Base-by-base conservation (phyloP, 164 flowering plant genomes). In the Protea cynaroides region DNA sequence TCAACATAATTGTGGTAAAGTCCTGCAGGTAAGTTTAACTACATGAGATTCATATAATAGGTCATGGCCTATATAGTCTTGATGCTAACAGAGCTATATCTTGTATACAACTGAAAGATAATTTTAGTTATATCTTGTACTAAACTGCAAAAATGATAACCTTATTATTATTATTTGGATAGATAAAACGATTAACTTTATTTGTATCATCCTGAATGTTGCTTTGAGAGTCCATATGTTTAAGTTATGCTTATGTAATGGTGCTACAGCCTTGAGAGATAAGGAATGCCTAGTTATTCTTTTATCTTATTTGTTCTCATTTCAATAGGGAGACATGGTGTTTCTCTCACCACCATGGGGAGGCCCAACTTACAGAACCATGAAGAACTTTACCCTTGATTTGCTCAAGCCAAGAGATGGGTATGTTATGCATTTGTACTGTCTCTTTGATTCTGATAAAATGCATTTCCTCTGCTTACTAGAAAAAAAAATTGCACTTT, bases 311-410 rank as follows among this genome's bases (percentile, higher is more conserved):
- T 43, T 25, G 19, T 66, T 46, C 50, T 55, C 19, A 44, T 64
- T 72, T 63, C 25, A 18, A 38, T 62, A 83, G 88, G 88, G 76
- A 25, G 81, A 84, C 40, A 71, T 72, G 40, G 75, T 71, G 34
- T 84, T 82, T 68, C 84, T 84, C 61, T 62, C 88, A 59, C 85
- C 88, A 50, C 88, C 88, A 65, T 84, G 88, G 88, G 88, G 88
- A 38, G 85, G 88, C 47, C 88, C 88, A 68, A 47, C 76, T 51
- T 84, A 84, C 63, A 70, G 36, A 24, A 56, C 44, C 7, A 59
- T 58, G 44, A 62, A 72, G 44, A 71, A 43, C n/a, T 84, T 62
- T 64, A 72, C 82, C 57, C 88, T 84, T 59, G 84, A 81, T 68
- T 61, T 80, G 18, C 78, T 84, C 65, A 76, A 74, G 73, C 88